Base-by-base conservation (phyloP, 257 asterid genomes). In the Paulownia fortunei region DNA sequence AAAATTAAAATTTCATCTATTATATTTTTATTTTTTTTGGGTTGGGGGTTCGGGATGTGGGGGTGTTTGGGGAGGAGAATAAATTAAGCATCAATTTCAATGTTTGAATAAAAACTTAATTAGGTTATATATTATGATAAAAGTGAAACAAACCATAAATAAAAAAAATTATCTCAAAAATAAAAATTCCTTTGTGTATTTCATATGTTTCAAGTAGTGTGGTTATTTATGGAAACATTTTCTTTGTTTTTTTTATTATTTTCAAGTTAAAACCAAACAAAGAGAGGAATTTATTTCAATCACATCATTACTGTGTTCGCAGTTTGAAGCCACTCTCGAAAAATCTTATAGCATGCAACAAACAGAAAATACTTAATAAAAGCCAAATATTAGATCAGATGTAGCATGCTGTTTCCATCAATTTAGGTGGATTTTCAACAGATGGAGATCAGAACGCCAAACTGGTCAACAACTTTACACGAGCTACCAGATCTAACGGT, bases 371-470 rank as follows among this genome's bases (percentile, higher is more conserved):
- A 63, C 44, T 18, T 30, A 3, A 30, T 58, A 27, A 32, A 78
- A 60, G 47, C 73, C 64, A 70, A 67, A 39, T 55, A 76, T 64
- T 18, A 41, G 24, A 44, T 24, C 73, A n/a, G 58, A 44, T 23
- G 6, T 42, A 24, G 37, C 44, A 55, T 21, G 15, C 8, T 27
- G 42, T 36, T 51, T 16, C 21, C 34, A 60, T 54, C 74, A 21
- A 55, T 49, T 44, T 72, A 56, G 76, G 58, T 58, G 71, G 16
- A 51, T 63, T 55, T 72, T 42, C 74, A 44, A 42, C 74, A 36
- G 30, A 79, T 30, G 42, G 69, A 76, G 63, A 64, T 21, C 79
- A 10, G 13, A 78, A 77, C 32, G 27, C 81, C 76, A 68, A 68
- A 76, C 66, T 51, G 6, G 55, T 27, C 72, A 34, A 72, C 56